These are phyloP conservation scores for Jamesozyma piceae DNA, from an alignment of 805 yeast genomes.

Conservation along the genomic window DNA sequence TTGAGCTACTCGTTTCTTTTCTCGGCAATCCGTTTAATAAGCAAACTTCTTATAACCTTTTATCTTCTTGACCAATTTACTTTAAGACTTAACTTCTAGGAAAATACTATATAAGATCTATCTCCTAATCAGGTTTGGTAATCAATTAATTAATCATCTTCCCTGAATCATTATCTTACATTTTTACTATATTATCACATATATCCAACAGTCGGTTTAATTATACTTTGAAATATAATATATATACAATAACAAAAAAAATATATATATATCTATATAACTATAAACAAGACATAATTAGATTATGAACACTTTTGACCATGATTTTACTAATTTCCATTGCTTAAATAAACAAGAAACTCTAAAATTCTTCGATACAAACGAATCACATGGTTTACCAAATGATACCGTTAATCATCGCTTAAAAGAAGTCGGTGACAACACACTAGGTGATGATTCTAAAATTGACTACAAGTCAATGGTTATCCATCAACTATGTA, in stretches of 20 bases:
- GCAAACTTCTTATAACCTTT: no score
- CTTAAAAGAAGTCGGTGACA: slow-evolving; percentile 63
- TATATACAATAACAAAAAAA: background rate
- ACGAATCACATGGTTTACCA: slow-evolving; percentile 50
- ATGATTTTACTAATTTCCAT: slow-evolving; percentile 37
- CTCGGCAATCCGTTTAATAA: no score
- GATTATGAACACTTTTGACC: slow-evolving; percentile 8
- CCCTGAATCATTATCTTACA: no score
- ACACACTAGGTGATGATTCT: slow-evolving; percentile 73
- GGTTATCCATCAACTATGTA: slow-evolving; percentile 72
- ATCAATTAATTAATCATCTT: no score
- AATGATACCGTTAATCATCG: slow-evolving; percentile 59
- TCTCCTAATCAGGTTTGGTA: no score
- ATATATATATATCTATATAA: background rate
- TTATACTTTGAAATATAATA: no score
- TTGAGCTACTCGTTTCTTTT: no score
- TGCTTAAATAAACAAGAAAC: slow-evolving; percentile 54
- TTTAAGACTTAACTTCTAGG: no score
- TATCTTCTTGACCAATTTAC: no score
- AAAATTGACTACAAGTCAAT: slow-evolving; percentile 64
- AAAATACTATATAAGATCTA: no score
- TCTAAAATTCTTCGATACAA: slow-evolving; percentile 50
- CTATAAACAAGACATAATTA: background rate
- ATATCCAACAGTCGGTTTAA: no score
- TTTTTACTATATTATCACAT: no score